Conservation (phyloP, 495 filamentous ascomycete genomes). For the Aspergillus leporis region DNA sequence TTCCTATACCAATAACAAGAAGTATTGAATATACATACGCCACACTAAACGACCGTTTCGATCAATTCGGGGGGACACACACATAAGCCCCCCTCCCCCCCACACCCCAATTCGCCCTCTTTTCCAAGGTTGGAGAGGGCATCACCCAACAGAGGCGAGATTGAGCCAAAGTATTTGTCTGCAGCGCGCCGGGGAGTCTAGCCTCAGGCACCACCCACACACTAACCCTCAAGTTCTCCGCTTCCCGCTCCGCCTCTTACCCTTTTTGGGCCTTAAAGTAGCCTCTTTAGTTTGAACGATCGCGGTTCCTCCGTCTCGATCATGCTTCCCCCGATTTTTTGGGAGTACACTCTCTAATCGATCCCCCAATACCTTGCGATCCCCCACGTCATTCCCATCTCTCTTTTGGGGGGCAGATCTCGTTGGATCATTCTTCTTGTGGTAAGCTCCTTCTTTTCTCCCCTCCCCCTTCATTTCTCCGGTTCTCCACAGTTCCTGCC, state of each 20-base stretch:
- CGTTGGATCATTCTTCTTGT: constrained; percentile 2
- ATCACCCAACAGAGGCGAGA: too few species aligned
- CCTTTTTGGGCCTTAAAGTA: not conserved
- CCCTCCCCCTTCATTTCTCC: constrained; percentile 16
- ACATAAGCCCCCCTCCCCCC: too few species aligned
- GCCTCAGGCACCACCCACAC: constrained; percentile 11
- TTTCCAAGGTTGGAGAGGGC: too few species aligned
- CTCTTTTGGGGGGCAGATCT: not conserved
- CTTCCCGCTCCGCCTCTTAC: constrained; percentile 12
- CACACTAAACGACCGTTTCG: too few species aligned
- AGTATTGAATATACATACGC: too few species aligned
- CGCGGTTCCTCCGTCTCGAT: constrained; percentile 6
- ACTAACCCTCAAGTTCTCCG: constrained; percentile 13
- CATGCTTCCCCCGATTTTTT: constrained; percentile 7
- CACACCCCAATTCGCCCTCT: too few species aligned
- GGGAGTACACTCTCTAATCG: constrained; percentile 12
- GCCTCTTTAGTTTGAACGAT: not conserved
- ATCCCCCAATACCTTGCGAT: constrained; percentile 5
- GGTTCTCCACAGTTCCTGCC: constrained; percentile 31
- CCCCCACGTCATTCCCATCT: constrained; percentile 6
- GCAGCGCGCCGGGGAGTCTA: not conserved
- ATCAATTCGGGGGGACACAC: too few species aligned
- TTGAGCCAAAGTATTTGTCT: not conserved
- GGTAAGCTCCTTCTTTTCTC: constrained; percentile 18
- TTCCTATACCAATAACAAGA: too few species aligned